Percentiles rank a stretch among this genome's conserved stretches.
Evolutionary conservation across 208 protist genomes (phyloP).

Genomic region (Acanthamoeba lenticulata): DNA sequence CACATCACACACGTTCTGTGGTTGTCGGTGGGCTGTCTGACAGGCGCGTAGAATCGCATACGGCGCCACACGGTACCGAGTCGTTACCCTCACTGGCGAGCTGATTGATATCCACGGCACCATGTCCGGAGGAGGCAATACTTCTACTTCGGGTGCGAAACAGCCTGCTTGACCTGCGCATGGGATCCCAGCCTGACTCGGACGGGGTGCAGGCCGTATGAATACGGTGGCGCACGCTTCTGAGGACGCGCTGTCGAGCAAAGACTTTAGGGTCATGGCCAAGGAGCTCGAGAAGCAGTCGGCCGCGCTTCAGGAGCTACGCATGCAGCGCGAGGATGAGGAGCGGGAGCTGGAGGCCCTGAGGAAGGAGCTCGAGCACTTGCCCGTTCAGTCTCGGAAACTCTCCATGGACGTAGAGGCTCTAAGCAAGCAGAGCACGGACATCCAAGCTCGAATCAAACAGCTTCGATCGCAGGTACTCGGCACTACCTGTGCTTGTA

Average conservation of each 20-base stretch:
- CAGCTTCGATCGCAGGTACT: background rate
- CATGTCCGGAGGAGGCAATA: conserved; percentile 98
- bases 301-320: background rate
- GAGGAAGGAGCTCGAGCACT: background rate
- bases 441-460: conserved; percentile 13
- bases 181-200: no score
- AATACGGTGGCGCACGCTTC: background rate
- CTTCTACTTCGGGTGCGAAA: background rate
- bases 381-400: conserved; percentile 68
- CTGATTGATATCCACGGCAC: conserved; percentile 97
- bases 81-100: conserved; percentile 97
- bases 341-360: conserved; percentile 12
- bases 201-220: conserved; percentile 13
- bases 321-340: background rate
- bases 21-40: no score
- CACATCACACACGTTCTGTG: no score
- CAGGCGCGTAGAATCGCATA: conserved; percentile 71
- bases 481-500: no score
- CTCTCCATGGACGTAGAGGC: conserved; percentile 74
- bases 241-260: conserved; percentile 8
- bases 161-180: background rate
- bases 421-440: background rate
- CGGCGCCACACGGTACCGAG: conserved; percentile 90
- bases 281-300: conserved; percentile 44
- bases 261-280: conserved; percentile 1